These are phyloP conservation scores for Boletus rex-veris DNA, from an alignment of 768 basidiomycete genomes.

Conservation along the genomic window DNA sequence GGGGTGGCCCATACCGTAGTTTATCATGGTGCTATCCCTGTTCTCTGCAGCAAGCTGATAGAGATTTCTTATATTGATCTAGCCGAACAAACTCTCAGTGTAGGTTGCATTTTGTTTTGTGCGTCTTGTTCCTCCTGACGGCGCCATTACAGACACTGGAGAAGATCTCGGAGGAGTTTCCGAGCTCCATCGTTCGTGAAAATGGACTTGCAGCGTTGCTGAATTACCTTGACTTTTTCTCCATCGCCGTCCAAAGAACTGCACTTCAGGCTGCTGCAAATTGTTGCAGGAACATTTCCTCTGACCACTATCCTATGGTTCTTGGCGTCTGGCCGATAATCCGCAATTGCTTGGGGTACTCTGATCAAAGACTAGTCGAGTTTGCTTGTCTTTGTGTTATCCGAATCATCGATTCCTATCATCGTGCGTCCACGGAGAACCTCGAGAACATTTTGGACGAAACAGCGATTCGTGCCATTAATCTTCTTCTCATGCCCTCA, in stretches of 20 bases:
- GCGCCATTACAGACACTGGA: slow-evolving; percentile 73
- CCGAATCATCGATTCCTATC: slow-evolving; percentile 88
- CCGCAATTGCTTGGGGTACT: slow-evolving; percentile 85
- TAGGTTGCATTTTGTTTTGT: slow-evolving; percentile 44
- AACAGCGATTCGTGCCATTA: slow-evolving; percentile 78
- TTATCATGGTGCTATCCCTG: slow-evolving; percentile 96
- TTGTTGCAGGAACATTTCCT: slow-evolving; percentile 88
- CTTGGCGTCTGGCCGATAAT: slow-evolving; percentile 89
- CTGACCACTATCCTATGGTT: slow-evolving; percentile 88
- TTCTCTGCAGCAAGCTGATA: slow-evolving; percentile 93
- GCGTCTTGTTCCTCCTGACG: slow-evolving; percentile 8
- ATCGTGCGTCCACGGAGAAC: slow-evolving; percentile 78
- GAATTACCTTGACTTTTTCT: slow-evolving; percentile 97
- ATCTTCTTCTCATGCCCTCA: slow-evolving; percentile 78
- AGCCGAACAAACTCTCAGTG: slow-evolving; percentile 96
- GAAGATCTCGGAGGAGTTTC: slow-evolving; percentile 98
- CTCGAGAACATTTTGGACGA: slow-evolving; percentile 83
- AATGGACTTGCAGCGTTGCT: slow-evolving; percentile 90
- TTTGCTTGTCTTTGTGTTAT: slow-evolving; percentile 94
- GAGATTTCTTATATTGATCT: slow-evolving; percentile 98
- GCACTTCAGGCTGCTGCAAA: slow-evolving; percentile 96
- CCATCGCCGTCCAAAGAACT: slow-evolving; percentile 94
- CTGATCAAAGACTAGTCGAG: slow-evolving; percentile 96
- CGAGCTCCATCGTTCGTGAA: slow-evolving; percentile 92
- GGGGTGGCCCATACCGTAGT: slow-evolving; percentile 97